Base-by-base conservation (phyloP, 495 filamentous ascomycete genomes). In the Usnea hakonensis region DNA sequence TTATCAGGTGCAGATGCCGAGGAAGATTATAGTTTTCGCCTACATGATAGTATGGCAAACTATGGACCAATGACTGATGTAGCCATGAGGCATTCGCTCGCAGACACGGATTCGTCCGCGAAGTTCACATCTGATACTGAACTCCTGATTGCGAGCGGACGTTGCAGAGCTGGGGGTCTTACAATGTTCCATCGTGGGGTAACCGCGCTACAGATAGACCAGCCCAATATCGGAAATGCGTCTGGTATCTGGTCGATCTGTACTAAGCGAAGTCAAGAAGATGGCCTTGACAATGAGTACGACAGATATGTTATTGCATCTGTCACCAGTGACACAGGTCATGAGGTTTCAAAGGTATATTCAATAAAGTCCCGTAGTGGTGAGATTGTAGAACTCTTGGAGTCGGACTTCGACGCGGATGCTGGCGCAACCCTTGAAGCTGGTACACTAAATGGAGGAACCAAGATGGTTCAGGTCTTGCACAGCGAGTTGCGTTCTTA, bases 331-430 rank as follows among this genome's bases (percentile, higher is more conserved):
- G 72, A 82, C 32, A 78, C 81, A 59, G 78, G 77, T 8, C 81
- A 77, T 44, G 79, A 85, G 59, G 81, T 80, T 21, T 83, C 84
- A 8, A 77, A 52, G 26, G 66, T 64, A 28, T 87, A 88, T 65
- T 76, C 78, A 28, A 70, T 89, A 41, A 86, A 83, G 1, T 75
- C 80, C 7, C 80, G 81, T 23, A 80, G 80, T 14, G 81, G 81
- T 26, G 81, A 80, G 9, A 83, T 91, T 64, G 85, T 87, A 71
- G 83, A 85, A 35, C 75, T 87, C 3, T 77, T 75, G 1, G 86
- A 81, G 28, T 86, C 90, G 0, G 94, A 97, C 56, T 96, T 97
- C 71, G 95, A 97, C 62, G 83, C 86, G 8, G 92, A 92, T 65
- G 87, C 85, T 56, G 91, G 90, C 40, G 79, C 84, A 41, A 95